A percentile compares a stretch with the other conserved stretches of the same genome.
phyloP scores from a whole-genome alignment of 2,329 filamentous ascomycete species.

The Xylaria arbuscula region DNA sequence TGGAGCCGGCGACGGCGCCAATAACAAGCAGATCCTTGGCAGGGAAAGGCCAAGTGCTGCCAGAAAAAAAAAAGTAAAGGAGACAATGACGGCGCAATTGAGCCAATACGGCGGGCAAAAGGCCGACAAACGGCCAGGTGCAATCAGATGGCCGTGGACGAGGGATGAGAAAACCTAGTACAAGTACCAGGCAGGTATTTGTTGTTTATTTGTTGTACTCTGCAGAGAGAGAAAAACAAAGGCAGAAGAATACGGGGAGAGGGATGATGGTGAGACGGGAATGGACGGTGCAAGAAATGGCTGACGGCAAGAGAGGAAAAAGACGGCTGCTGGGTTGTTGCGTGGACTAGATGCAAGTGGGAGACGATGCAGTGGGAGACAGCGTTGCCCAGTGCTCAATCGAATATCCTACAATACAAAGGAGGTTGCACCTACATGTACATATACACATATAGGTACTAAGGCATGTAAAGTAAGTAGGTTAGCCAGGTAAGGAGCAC shows the following conservation, averaged over 20 bases:
- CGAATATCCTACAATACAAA: background rate
- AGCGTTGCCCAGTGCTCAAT: slow-evolving; percentile 3
- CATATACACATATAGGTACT: background rate
- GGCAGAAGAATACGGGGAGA: slow-evolving; percentile 10
- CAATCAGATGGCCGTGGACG: slow-evolving; percentile 19
- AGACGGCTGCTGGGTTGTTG: slow-evolving; percentile 12
- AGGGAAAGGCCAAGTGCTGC: no score
- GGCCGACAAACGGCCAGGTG: slow-evolving; percentile 2
- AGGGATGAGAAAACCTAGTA: background rate
- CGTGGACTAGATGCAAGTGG: background rate
- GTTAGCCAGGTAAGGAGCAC: background rate
- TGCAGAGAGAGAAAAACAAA: background rate
- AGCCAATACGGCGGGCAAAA: background rate
- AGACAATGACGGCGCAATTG: slow-evolving; percentile 24
- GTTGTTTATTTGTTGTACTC: no score
- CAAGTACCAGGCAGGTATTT: no score
- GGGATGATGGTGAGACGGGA: slow-evolving; percentile 16
- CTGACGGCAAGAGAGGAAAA: slow-evolving; percentile 13
- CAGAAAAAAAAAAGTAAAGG: slow-evolving; percentile 12
- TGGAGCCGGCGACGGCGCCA: slow-evolving; percentile 43
- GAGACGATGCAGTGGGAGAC: background rate
- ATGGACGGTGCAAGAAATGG: slow-evolving; percentile 12
- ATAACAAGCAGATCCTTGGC: slow-evolving; percentile 40
- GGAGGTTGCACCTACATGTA: background rate
- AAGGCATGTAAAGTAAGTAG: background rate